Percentiles rank a stretch among this genome's conserved stretches.
phyloP scores from a whole-genome alignment of 2,329 filamentous ascomycete species.

The Apiospora saccharicola region DNA sequence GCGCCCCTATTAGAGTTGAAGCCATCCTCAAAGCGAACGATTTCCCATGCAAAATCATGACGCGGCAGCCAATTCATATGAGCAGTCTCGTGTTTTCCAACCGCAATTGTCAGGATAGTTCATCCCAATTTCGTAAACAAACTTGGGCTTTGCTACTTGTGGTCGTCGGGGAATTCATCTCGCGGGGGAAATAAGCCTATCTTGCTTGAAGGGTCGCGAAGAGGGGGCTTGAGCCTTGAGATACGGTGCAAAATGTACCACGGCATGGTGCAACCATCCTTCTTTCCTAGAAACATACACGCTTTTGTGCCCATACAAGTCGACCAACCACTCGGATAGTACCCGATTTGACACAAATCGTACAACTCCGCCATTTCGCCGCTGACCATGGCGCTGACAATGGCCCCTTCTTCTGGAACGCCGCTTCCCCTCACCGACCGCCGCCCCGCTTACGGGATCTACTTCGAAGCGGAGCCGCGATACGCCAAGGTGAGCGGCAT shows the following conservation, averaged over 20 bases:
- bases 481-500: not conserved
- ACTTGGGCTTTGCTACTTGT: not conserved
- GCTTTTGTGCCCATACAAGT: too few species aligned
- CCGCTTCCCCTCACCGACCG: not conserved
- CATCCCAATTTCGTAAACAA: not conserved
- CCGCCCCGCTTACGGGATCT: not conserved
- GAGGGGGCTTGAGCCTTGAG: too few species aligned
- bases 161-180: not conserved
- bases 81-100: not conserved
- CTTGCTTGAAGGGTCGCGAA: not conserved
- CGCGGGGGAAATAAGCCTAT: not conserved
- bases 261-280: not conserved
- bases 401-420: not conserved
- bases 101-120: not conserved
- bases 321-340: too few species aligned
- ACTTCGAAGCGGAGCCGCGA: constrained; percentile 3
- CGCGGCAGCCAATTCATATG: not conserved
- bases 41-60: not conserved
- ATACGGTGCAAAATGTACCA: not conserved
- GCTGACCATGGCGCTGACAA: not conserved
- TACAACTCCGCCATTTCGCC: not conserved
- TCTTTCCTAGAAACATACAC: not conserved
- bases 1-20: not conserved
- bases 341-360: too few species aligned
- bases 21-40: not conserved